Evolutionary conservation across 495 filamentous ascomycete genomes (phyloP), one percentile per base, ranked within the genome.

Genomic region (Corynascus novoguineensis): DNA sequence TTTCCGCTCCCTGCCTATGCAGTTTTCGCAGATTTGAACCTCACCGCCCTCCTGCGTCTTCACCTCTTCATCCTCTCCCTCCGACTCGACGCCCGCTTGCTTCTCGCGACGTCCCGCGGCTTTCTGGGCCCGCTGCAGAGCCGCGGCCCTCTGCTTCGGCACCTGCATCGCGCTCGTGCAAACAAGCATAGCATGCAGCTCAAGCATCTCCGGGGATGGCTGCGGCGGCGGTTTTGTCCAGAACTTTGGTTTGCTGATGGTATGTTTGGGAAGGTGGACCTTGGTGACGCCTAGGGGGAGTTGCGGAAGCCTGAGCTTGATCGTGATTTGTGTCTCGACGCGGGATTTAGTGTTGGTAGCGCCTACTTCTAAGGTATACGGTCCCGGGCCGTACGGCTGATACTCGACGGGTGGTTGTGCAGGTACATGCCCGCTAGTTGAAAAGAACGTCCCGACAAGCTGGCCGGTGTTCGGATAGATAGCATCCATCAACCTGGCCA

Each of bases 111-210:
- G 9, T 7, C 29, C 49, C 19, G 49, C 58, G 15, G 65, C 64
- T 19, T 63, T 60, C 2, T 73, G 72, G 46, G 91, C 91, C 52
- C 86, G 79, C 50, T 78, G 78, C 61, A 89, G 79, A 12, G 90
- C 89, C 50, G 79, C 80, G 53, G 80, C 71, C 27, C 78, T 71
- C 55, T 82, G 79, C 32, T 81, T 75, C 29, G 77, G 78, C 54
- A 90, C 83, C 57, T 83, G 79, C 89, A 97, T 95, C n/a, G 92
- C 91, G 69, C 89, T 96, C 2, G 89, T 87, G 67, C 92, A 97
- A 15, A 97, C 90, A 5, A 96, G 75, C 63, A 81, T 86, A 3
- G 87, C 86, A 54, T 85, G 80, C 50, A 97, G 67, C 70, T 97
- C 91, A 15, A 96, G 79, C 55, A 80, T 92, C 53, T 95, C 89